phyloP scores from a whole-genome alignment of 139 green algal genomes.

The Chlamydomonas asymmetrica region DNA sequence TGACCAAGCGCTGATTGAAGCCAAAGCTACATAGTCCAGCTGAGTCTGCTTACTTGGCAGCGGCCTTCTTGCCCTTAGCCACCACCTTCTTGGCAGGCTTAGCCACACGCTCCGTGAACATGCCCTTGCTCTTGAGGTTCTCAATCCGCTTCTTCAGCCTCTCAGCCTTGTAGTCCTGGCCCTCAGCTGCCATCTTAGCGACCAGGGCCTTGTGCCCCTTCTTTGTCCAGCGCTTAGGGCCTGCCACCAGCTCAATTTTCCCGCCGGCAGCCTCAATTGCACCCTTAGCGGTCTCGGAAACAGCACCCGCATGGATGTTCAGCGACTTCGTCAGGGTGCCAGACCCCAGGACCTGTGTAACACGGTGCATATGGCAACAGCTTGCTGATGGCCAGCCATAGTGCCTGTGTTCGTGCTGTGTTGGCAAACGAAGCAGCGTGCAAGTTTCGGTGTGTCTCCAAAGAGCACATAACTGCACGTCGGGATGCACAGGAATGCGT shows the following conservation, averaged over 20 bases:
- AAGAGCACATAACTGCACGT: no score
- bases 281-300: slow-evolving; percentile 73
- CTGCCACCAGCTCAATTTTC: slow-evolving; percentile 55
- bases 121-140: slow-evolving; percentile 25
- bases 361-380: not conserved
- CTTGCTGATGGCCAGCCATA: not conserved
- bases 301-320: slow-evolving; percentile 82
- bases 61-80: not conserved
- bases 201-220: slow-evolving; percentile 22
- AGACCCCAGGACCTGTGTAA: slow-evolving; percentile 83
- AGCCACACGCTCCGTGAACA: slow-evolving; percentile 11
- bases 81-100: slow-evolving; percentile 4
- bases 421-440: no score
- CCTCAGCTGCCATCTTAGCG: slow-evolving; percentile 20
- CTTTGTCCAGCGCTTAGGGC: slow-evolving; percentile 79
- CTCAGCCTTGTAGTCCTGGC: slow-evolving; percentile 52
- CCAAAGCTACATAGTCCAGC: no score
- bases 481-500: no score
- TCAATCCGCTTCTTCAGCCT: slow-evolving; percentile 42
- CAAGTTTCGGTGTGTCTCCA: no score
- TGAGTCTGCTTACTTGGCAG: slow-evolving; percentile 2
- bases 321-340: slow-evolving; percentile 78
- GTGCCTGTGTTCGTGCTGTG: not conserved
- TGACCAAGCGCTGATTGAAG: no score
- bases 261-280: slow-evolving; percentile 86